A percentile compares a stretch with the other conserved stretches of the same genome.
These are phyloP conservation scores for Globisporangium sylvaticum DNA, from an alignment of 352 stramenopile species.

Conservation along the genomic window DNA sequence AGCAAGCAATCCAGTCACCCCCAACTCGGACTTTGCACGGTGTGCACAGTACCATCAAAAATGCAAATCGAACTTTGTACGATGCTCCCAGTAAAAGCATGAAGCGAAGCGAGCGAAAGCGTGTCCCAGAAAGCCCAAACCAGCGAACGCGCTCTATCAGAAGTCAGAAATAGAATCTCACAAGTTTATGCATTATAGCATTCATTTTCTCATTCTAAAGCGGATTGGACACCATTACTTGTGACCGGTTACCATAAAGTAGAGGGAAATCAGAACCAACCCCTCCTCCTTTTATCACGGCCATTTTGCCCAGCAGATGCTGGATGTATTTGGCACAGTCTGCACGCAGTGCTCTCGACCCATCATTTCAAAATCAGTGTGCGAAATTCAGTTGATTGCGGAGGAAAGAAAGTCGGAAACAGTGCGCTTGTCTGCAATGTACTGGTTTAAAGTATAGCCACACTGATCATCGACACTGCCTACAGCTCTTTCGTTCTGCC, in stretches of 20 bases:
- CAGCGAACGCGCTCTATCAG: neutral
- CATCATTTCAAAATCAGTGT: neutral
- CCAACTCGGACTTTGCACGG: neutral
- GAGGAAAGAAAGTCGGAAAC: too few relatives aligned
- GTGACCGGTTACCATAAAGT: neutral
- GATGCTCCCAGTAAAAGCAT: neutral
- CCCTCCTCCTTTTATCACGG: neutral
- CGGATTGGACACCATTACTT: neutral
- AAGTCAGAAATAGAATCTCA: neutral
- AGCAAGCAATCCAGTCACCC: neutral
- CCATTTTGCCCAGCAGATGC: neutral
- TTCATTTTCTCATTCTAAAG: neutral
- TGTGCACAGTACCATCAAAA: neutral
- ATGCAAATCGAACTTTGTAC: neutral
- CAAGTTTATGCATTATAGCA: neutral
- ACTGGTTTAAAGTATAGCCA: neutral
- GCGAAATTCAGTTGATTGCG: neutral
- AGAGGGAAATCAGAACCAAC: neutral
- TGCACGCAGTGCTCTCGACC: neutral
- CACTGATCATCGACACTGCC: neutral
- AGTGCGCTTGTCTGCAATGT: neutral
- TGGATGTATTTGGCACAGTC: neutral
- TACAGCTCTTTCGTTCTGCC: neutral
- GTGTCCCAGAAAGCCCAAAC: neutral
- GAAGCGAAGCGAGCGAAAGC: neutral